Base-by-base conservation (phyloP, 768 basidiomycete species). In the Trametes cingulata region DNA sequence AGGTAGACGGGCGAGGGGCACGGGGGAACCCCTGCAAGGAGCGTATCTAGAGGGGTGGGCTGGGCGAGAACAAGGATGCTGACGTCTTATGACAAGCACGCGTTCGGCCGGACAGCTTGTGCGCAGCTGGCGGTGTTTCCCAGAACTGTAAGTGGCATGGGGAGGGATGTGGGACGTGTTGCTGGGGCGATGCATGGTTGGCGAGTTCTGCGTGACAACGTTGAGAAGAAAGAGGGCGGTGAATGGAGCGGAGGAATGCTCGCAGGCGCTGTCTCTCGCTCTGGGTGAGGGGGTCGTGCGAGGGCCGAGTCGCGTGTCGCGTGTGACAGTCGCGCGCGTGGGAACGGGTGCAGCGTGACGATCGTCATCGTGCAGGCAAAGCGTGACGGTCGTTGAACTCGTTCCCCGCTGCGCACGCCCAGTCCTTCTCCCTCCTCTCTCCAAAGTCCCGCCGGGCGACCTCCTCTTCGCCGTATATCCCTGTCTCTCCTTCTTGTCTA, bases 391-490 rank as follows among this genome's bases (percentile, higher is more conserved):
- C 61, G 61, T 63, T 58, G 29, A 54, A 58, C 50, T 62, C 50
- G 61, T 55, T 53, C 55, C 39, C 56, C 52, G 40, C 61, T 63
- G 61, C 61, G 61, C 56, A 63, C 46, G 8, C 29, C n/a, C 50
- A 22, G 35, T 33, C 24, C 33, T 24, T 45, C 40, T 20, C 19
- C n/a, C n/a, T n/a, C n/a, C n/a, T n/a, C 45, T 27, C 52, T 43
- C 40, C 52, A 10, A 22, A 57, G 47, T 49, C 47, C 56, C 46
- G 33, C 27, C 39, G 56, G 56, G 53, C 47, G 33, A 35, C 35
- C 51, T 29, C 54, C 43, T 46, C 43, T 25, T 46, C 22, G 12
- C 35, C 39, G n/a, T 24, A n/a, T 15, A 13, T 39, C 48, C 4
- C 43, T 13, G 35, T 60, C 53, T 48, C 58, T 56, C 49, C 48